These are phyloP conservation scores for Toxoplasma gondii DNA, from an alignment of 169 alveolate species.

Conservation along the genomic window DNA sequence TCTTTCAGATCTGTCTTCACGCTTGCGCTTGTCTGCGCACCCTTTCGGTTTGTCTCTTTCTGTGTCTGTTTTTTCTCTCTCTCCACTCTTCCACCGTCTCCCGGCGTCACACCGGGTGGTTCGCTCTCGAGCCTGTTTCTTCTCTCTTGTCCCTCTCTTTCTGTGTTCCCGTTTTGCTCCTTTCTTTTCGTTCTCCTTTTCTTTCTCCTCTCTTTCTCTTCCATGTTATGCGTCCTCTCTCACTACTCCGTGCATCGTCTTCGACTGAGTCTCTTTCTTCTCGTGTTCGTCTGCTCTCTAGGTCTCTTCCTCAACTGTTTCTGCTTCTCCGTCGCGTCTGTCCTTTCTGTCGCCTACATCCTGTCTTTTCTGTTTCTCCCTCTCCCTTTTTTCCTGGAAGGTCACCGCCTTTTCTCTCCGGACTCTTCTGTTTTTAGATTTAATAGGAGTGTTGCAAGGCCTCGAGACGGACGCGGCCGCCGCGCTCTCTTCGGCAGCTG, in stretches of 20 bases:
- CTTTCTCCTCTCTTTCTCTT: neutral
- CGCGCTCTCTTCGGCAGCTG: neutral
- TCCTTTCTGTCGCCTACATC: too few relatives aligned
- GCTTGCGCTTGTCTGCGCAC: neutral
- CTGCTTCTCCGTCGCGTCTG: too few relatives aligned
- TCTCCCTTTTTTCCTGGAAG: neutral
- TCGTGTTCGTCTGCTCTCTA: too few relatives aligned
- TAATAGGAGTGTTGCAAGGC: neutral
- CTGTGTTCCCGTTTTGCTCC: neutral
- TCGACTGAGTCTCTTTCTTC: too few relatives aligned
- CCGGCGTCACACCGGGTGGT: too few relatives aligned
- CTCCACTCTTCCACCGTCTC: neutral
- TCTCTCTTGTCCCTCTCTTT: neutral
- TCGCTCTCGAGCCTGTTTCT: neutral
- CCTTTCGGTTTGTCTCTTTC: neutral
- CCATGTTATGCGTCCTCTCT: too few relatives aligned
- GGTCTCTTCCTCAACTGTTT: too few relatives aligned
- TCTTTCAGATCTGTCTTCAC: neutral
- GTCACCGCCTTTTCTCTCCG: neutral
- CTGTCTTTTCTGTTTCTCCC: too few relatives aligned
- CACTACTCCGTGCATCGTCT: too few relatives aligned
- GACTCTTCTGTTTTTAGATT: neutral
- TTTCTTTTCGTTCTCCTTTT: neutral
- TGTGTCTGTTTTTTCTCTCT: neutral
- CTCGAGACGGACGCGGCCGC: slow-evolving; percentile 28